Evolutionary conservation across 1,284 basidiomycete genomes (phyloP).

Genomic region (Pterula multifida): DNA sequence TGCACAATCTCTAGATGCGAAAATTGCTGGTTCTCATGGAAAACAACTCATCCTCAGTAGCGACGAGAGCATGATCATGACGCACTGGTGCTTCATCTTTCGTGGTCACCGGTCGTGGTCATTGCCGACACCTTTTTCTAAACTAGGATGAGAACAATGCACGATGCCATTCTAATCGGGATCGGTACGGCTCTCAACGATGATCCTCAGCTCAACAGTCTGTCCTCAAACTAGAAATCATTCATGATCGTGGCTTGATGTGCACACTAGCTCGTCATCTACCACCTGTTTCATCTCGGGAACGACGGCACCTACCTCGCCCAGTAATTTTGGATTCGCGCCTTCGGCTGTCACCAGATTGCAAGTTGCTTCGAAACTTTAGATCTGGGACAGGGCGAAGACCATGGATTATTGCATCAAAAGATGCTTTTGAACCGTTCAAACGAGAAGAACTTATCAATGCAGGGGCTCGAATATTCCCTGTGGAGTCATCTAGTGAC

Average conservation of each 20-base stretch:
- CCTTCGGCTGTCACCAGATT: constrained; percentile 54
- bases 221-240: constrained; percentile 14
- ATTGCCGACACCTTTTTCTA: not conserved
- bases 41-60: constrained; percentile 78
- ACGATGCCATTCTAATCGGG: constrained; percentile 89
- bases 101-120: not conserved
- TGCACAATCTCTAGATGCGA: constrained; percentile 90
- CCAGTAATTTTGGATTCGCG: constrained; percentile 79
- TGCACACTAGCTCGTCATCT: constrained; percentile 38
- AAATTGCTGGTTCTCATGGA: constrained; percentile 73
- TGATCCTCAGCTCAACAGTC: constrained; percentile 88
- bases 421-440: constrained; percentile 26
- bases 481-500: constrained; percentile 12
- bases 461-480: constrained; percentile 44
- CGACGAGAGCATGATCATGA: constrained; percentile 85
- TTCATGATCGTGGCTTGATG: constrained; percentile 5
- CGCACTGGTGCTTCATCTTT: constrained; percentile 59
- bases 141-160: constrained; percentile 72
- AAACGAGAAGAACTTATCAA: constrained; percentile 26
- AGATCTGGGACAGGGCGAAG: constrained; percentile 44
- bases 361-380: constrained; percentile 70
- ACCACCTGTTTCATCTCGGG: constrained; percentile 25
- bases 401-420: constrained; percentile 61
- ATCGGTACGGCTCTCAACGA: constrained; percentile 87
- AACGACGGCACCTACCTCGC: constrained; percentile 48